Evolutionary conservation across 2,329 filamentous ascomycete genomes (phyloP).

Genomic region (Stagonosporopsis rhizophila): DNA sequence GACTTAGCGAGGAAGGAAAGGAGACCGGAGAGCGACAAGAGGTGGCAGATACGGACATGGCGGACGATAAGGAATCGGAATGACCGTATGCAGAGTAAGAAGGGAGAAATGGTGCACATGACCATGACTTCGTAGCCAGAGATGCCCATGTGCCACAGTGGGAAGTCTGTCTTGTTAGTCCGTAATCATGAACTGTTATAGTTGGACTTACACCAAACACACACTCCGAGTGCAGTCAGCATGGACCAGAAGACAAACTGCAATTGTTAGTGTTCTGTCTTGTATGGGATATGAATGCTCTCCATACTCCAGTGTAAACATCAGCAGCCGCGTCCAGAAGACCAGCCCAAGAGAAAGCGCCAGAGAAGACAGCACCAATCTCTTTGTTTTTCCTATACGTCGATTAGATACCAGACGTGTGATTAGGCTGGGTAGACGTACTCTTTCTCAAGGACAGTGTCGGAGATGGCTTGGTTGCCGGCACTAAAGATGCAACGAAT

Average conservation of each 20-base stretch:
- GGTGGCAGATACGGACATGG: conserved; percentile 74
- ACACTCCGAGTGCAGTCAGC: conserved; percentile 84
- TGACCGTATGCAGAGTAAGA: conserved; percentile 74
- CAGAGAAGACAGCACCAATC: conserved; percentile 71
- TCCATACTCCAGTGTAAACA: conserved; percentile 85
- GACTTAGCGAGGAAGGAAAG: conserved; percentile 77
- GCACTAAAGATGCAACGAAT: conserved; percentile 50
- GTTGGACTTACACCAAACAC: conserved; percentile 83
- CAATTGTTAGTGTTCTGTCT: conserved; percentile 11
- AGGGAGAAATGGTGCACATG: conserved; percentile 81
- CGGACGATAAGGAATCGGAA: conserved; percentile 72
- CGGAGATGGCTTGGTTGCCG: conserved; percentile 54
- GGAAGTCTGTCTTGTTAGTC: conserved; percentile 71
- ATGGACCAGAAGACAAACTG: conserved; percentile 96
- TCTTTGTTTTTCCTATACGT: conserved; percentile 74
- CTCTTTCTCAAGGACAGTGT: conserved; percentile 72
- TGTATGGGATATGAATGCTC: not conserved
- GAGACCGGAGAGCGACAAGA: conserved; percentile 80
- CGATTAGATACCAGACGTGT: conserved; percentile 29
- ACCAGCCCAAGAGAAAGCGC: conserved; percentile 75
- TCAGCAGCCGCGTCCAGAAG: conserved; percentile 84
- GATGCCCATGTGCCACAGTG: conserved; percentile 98
- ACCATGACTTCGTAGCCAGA: conserved; percentile 93
- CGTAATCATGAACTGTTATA: not conserved
- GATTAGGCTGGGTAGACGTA: conserved; percentile 55